Evolutionary conservation across 164 flowering plant genomes (phyloP).

Genomic region (Vitis cinerea): DNA sequence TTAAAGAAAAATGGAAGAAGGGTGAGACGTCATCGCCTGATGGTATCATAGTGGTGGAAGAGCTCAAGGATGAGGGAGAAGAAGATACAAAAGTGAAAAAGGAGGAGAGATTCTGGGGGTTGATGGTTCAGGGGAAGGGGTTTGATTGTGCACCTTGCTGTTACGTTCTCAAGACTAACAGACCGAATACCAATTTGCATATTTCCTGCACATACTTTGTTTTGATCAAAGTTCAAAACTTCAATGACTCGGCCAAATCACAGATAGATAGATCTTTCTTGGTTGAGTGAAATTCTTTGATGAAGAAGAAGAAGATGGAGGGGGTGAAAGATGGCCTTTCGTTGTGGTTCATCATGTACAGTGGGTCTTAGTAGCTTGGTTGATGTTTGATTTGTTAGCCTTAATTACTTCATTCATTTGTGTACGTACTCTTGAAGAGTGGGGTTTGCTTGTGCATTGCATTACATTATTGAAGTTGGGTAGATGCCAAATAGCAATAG

Average conservation of each 20-base stretch:
- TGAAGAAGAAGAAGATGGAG: too few species aligned
- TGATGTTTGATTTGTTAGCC: too few species aligned
- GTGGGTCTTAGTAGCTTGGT: too few species aligned
- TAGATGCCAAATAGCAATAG: too few species aligned
- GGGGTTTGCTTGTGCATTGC: too few species aligned
- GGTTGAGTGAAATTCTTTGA: too few species aligned
- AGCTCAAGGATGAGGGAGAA: conserved; percentile 17
- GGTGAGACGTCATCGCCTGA: conserved; percentile 40
- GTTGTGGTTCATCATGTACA: too few species aligned
- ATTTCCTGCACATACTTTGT: conserved; percentile 44
- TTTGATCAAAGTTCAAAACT: conserved; percentile 37
- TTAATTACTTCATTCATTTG: too few species aligned
- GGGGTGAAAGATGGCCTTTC: too few species aligned
- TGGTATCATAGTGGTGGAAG: conserved; percentile 56
- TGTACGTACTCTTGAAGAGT: too few species aligned
- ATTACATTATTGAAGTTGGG: too few species aligned
- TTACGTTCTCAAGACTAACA: conserved; percentile 48
- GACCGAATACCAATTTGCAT: conserved; percentile 28
- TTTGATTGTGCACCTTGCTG: conserved; percentile 36
- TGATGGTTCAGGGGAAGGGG: conserved; percentile 52
- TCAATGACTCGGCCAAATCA: neutral
- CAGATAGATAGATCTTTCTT: too few species aligned
- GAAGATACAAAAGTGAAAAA: conserved; percentile 13
- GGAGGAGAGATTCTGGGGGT: conserved; percentile 41
- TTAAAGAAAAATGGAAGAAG: conserved; percentile 31